phyloP scores from a whole-genome alignment of 2,329 filamentous ascomycete species.

The Acarospora socialis region DNA sequence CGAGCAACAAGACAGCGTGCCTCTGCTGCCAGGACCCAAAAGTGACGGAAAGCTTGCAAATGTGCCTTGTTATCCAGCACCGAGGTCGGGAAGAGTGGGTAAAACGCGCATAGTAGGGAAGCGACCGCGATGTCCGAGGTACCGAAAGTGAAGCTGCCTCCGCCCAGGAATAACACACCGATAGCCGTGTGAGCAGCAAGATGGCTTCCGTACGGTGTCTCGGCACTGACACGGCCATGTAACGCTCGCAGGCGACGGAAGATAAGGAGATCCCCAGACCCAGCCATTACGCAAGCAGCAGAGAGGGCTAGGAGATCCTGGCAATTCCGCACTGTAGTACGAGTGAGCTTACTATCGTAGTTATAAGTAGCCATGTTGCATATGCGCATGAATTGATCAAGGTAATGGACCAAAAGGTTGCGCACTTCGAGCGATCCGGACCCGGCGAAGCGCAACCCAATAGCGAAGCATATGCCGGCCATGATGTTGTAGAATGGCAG shows the following conservation, averaged over 20 bases:
- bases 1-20: conserved; percentile 76
- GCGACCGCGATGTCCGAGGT: conserved; percentile 79
- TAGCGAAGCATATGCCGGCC: conserved; percentile 71
- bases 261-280: conserved; percentile 75
- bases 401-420: conserved; percentile 67
- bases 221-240: conserved; percentile 70
- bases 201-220: conserved; percentile 85
- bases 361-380: conserved; percentile 46
- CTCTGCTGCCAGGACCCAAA: conserved; percentile 91
- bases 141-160: conserved; percentile 82
- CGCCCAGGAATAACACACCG: conserved; percentile 78
- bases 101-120: conserved; percentile 77
- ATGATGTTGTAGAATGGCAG: conserved; percentile 88
- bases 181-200: conserved; percentile 86
- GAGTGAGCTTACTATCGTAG: conserved; percentile 74
- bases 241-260: conserved; percentile 75
- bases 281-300: conserved; percentile 82
- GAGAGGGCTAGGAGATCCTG: conserved; percentile 77
- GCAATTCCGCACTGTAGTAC: conserved; percentile 76
- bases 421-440: conserved; percentile 57
- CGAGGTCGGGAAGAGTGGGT: conserved; percentile 76
- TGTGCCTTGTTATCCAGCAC: conserved; percentile 92
- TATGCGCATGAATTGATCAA: conserved; percentile 75
- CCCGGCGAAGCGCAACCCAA: conserved; percentile 61
- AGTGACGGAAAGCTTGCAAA: conserved; percentile 87